Conservation (phyloP, 257 asterid species). For the Leptodermis oblonga region DNA sequence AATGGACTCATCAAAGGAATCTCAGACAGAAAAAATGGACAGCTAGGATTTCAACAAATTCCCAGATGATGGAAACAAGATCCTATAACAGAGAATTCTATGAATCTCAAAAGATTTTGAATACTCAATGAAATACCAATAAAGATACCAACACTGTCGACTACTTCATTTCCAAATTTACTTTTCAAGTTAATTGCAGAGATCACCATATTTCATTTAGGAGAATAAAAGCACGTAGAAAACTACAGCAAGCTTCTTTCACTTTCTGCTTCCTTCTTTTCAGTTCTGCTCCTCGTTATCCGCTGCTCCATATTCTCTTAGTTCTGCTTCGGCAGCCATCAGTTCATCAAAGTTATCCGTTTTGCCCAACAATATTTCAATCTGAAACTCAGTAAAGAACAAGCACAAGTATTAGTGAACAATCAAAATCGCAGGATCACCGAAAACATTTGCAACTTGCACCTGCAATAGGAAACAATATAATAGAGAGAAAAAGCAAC, state of each 20-base stretch:
- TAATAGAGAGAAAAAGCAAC: neutral
- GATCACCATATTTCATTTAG: neutral
- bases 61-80: neutral
- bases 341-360: constrained; percentile 48
- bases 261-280: too few species aligned
- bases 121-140: neutral
- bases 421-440: too few species aligned
- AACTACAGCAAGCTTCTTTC: constrained; percentile 6
- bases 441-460: neutral
- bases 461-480: neutral
- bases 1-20: neutral
- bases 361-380: constrained; percentile 52
- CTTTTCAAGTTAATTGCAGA: neutral
- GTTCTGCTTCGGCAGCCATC: constrained; percentile 60
- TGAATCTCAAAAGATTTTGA: neutral
- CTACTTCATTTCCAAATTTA: neutral
- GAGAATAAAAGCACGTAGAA: neutral
- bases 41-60: neutral
- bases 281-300: constrained; percentile 43
- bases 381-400: constrained; percentile 27
- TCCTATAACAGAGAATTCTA: neutral
- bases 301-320: constrained; percentile 31
- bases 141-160: neutral
- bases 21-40: neutral
- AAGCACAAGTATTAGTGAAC: neutral